Evolutionary conservation across 331 rosid species (phyloP).

Genomic region (Rosa hybrid): DNA sequence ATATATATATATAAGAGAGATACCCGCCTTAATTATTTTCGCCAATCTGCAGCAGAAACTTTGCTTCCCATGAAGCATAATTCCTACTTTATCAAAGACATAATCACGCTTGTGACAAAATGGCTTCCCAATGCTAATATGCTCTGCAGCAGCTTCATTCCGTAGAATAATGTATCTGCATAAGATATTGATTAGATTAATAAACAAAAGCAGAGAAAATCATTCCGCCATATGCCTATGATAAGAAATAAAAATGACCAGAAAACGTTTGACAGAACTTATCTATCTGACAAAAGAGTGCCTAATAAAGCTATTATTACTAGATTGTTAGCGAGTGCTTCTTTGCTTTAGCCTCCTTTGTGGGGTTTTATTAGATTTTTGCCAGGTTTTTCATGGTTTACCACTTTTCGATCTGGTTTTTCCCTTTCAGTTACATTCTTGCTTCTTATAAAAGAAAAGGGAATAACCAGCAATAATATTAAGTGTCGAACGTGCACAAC

Average conservation of each 20-base stretch:
- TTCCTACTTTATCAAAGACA: slow-evolving; percentile 65
- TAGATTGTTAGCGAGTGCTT: background rate
- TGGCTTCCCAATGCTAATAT: slow-evolving; percentile 35
- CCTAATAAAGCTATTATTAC: background rate
- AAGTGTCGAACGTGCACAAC: background rate
- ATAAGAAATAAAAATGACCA: background rate
- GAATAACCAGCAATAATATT: background rate
- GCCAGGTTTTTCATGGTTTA: background rate
- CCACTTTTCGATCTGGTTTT: background rate
- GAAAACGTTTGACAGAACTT: background rate
- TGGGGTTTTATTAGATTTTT: background rate
- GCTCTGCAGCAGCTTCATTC: slow-evolving; percentile 42
- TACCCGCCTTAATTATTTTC: slow-evolving; percentile 54
- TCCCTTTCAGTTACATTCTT: background rate
- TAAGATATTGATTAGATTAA: slow-evolving; percentile 24
- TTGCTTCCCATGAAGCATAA: slow-evolving; percentile 83
- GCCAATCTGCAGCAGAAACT: slow-evolving; percentile 73
- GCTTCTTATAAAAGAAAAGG: background rate
- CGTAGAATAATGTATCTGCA: slow-evolving; percentile 67
- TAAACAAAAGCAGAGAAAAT: slow-evolving; percentile 14
- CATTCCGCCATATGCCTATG: background rate
- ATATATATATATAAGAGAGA: background rate
- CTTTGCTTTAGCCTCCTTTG: background rate
- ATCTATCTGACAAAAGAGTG: background rate
- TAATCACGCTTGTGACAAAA: slow-evolving; percentile 27